Evolutionary conservation across 139 green algal genomes (phyloP).

Genomic region (Microglena sp.): DNA sequence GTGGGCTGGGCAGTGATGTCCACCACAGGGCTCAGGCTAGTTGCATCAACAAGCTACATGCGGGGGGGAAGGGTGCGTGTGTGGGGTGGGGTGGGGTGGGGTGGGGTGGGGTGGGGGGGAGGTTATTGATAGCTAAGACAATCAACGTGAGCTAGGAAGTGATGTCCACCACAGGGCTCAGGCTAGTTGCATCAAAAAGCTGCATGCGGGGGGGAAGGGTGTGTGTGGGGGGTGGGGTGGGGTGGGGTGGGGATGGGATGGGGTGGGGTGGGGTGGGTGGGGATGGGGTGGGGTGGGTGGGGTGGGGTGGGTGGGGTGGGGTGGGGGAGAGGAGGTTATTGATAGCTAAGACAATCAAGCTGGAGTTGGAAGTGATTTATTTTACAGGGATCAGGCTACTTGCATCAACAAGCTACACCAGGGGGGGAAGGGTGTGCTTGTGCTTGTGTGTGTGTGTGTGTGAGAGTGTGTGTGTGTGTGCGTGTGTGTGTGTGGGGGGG

Average conservation of each 20-base stretch:
- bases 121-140: conserved; percentile 67
- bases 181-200: conserved; percentile 51
- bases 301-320: too few relatives aligned
- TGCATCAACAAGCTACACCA: conserved; percentile 46
- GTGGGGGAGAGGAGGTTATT: too few relatives aligned
- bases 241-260: too few relatives aligned
- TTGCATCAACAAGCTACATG: conserved; percentile 46
- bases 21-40: conserved; percentile 43
- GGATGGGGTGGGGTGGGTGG: too few relatives aligned
- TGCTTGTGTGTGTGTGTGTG: too few relatives aligned
- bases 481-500: too few relatives aligned
- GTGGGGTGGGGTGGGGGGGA: too few relatives aligned
- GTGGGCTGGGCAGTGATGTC: conserved; percentile 20
- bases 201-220: conserved; percentile 11
- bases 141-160: conserved; percentile 40
- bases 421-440: too few relatives aligned
- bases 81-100: too few relatives aligned
- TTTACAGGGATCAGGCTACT: conserved; percentile 44
- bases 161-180: conserved; percentile 37
- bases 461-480: not conserved
- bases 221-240: too few relatives aligned
- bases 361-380: conserved; percentile 17
- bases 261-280: too few relatives aligned
- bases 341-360: conserved; percentile 69
- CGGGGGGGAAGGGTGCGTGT: too few relatives aligned